Base-by-base conservation (phyloP, 1,139 yeast species). In the Hanseniaspora gamundiae region DNA sequence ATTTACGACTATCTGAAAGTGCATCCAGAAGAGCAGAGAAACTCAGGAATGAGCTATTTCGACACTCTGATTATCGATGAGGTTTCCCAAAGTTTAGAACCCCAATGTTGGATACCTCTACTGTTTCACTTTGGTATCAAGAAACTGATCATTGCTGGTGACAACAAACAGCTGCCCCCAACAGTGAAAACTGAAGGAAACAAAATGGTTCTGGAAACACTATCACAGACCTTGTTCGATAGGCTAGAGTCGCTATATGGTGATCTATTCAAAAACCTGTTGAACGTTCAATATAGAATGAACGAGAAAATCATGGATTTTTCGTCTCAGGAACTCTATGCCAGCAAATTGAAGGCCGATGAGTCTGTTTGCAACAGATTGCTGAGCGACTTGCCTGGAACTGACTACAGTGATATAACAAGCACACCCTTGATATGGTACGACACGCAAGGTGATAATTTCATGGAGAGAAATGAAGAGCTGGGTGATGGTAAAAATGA, bases 41-140 rank as follows among this genome's bases (percentile, higher is more conserved):
- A 14, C 14, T 24, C 27, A 11, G 17, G 24, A 4, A 8, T 16
- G 9, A 28, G 31, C 13, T 22, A 20, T 17, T 86, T 91, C 56
- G 87, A 85, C 54, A 80, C 94, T 0, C 70, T 91, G 21, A 83
- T 91, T 19, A 87, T 91, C 39, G 98, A 91, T 61, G 98, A 91
- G 61, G 96, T 91, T 0, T 86, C 96, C 0, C 98, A 91, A 60
- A 73, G 96, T 3, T 63, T 88, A 46, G 96, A 91, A 56, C 95
- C 97, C 1, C 95, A 91, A 55, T 87, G 96, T 57, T 88, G 97
- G 97, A 86, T 91, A 27, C 97, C 98, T 0, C 51, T 91, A n/a
- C 67, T 85, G 14, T 73, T 72, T 41, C 85, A 81, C 53, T 66
- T 74, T 33, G 57, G 61, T 35, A 57, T 64, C 0, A 69, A 75